phyloP scores from a whole-genome alignment of 2,329 filamentous ascomycete genomes.

The Parascedosporium putredinis region DNA sequence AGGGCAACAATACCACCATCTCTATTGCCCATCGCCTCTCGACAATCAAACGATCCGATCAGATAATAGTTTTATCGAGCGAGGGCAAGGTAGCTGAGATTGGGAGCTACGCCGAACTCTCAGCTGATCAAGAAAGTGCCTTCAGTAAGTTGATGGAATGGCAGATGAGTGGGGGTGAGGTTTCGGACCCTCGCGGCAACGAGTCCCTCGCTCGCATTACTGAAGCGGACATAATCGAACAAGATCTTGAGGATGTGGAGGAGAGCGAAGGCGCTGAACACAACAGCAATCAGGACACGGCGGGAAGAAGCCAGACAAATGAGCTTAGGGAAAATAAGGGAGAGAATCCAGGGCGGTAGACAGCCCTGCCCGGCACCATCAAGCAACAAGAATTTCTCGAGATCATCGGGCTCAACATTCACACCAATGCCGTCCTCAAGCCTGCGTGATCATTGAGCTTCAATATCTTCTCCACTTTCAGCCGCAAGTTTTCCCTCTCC shows the following conservation, averaged over 20 bases:
- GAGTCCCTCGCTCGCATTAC: constrained; percentile 31
- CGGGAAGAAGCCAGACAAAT: neutral
- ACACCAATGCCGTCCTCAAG: too few relatives aligned
- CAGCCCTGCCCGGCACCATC: too few relatives aligned
- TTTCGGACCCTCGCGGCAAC: constrained; percentile 27
- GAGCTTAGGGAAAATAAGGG: too few relatives aligned
- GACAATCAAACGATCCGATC: constrained; percentile 92
- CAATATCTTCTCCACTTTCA: too few relatives aligned
- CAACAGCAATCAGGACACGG: constrained; percentile 19
- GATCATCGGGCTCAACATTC: too few relatives aligned
- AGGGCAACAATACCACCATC: constrained; percentile 88
- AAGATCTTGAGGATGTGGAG: constrained; percentile 32
- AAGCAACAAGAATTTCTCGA: too few relatives aligned
- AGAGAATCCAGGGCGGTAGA: too few relatives aligned
- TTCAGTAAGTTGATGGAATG: constrained; percentile 98
- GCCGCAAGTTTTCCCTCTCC: too few relatives aligned
- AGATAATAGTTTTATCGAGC: constrained; percentile 80
- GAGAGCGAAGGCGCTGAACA: constrained; percentile 22
- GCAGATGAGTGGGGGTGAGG: constrained; percentile 85
- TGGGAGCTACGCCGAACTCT: constrained; percentile 71
- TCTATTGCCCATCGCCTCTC: constrained; percentile 93
- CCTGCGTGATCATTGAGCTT: too few relatives aligned
- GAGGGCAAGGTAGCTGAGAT: constrained; percentile 87
- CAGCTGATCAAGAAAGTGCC: constrained; percentile 62
- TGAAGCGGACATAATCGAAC: constrained; percentile 41